Percentiles rank a stretch among this genome's conserved stretches.
These are phyloP conservation scores for Dactylella cylindrospora DNA, from an alignment of 2,329 filamentous ascomycete genomes.

Conservation along the genomic window DNA sequence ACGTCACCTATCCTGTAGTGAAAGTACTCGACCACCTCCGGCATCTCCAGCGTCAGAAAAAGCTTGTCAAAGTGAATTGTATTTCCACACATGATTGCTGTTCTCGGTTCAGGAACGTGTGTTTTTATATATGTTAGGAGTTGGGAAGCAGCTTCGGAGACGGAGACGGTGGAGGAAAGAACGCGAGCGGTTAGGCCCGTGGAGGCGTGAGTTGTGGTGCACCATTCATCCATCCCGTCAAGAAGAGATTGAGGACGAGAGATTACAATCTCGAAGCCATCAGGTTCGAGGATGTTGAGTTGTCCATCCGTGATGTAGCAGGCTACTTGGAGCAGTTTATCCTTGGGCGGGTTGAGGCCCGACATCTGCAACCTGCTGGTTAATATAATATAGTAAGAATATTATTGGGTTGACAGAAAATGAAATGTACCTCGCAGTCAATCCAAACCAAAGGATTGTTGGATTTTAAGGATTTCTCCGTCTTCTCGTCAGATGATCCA, in stretches of 20 bases:
- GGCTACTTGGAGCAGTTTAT: slow-evolving; percentile 87
- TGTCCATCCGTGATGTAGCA: slow-evolving; percentile 85
- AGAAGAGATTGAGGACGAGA: slow-evolving; percentile 71
- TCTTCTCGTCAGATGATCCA: no score
- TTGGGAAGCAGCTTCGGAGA: slow-evolving; percentile 69
- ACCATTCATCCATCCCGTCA: slow-evolving; percentile 85
- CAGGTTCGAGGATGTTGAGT: slow-evolving; percentile 71
- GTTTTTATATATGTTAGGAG: slow-evolving; percentile 77
- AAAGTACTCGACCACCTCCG: slow-evolving; percentile 70
- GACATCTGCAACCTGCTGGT: slow-evolving; percentile 71
- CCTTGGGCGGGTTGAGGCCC: slow-evolving; percentile 72
- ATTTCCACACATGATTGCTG: slow-evolving; percentile 81
- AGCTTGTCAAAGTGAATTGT: slow-evolving; percentile 85
- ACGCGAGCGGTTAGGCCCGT: slow-evolving; percentile 81
- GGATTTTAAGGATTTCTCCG: slow-evolving; percentile 6
- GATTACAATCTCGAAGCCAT: slow-evolving; percentile 78
- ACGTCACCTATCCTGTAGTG: slow-evolving; percentile 92
- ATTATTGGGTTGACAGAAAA: not conserved
- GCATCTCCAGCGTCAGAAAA: slow-evolving; percentile 75
- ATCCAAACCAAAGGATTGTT: slow-evolving; percentile 74
- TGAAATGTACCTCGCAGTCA: slow-evolving; percentile 65
- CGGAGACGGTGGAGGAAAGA: slow-evolving; percentile 69
- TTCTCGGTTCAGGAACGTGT: slow-evolving; percentile 66
- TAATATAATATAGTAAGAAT: slow-evolving; percentile 21
- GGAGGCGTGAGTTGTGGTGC: slow-evolving; percentile 72